A percentile compares a stretch with the other conserved stretches of the same genome.
phyloP scores from a whole-genome alignment of 2,329 filamentous ascomycete species.

The Ceratocystis alfenasii region DNA sequence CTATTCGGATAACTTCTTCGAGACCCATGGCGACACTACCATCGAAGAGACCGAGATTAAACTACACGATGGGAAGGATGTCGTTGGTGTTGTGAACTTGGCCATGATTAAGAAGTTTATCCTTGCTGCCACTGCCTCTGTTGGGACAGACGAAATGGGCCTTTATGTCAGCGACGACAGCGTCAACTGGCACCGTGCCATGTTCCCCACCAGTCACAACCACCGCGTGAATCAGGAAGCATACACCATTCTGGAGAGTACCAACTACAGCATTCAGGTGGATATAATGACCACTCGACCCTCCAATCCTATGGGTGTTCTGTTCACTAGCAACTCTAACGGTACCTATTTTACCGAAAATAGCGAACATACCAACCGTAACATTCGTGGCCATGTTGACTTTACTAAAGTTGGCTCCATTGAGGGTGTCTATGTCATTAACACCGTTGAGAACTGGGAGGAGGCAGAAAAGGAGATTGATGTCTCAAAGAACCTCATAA shows the following conservation, averaged over 20 bases:
- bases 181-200: constrained; percentile 75
- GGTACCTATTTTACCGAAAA: constrained; percentile 93
- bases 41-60: constrained; percentile 61
- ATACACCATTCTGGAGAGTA: constrained; percentile 90
- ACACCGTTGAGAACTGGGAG: constrained; percentile 75
- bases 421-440: constrained; percentile 84
- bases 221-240: constrained; percentile 60
- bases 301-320: constrained; percentile 63
- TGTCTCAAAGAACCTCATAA: constrained; percentile 56
- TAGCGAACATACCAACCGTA: constrained; percentile 82
- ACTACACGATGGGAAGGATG: constrained; percentile 59
- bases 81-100: constrained; percentile 69
- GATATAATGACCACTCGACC: constrained; percentile 67
- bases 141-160: constrained; percentile 77
- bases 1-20: constrained; percentile 76
- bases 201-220: constrained; percentile 72
- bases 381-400: constrained; percentile 64
- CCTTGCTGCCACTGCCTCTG: constrained; percentile 67
- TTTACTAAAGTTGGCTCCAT: constrained; percentile 90
- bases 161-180: constrained; percentile 82
- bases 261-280: constrained; percentile 94
- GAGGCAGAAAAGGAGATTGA: constrained; percentile 48
- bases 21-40: constrained; percentile 34
- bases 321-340: constrained; percentile 95
- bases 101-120: constrained; percentile 78